Evolutionary conservation across 2,329 filamentous ascomycete genomes (phyloP), one percentile per base, ranked within the genome.

Genomic region (Botrytis pseudocinerea): DNA sequence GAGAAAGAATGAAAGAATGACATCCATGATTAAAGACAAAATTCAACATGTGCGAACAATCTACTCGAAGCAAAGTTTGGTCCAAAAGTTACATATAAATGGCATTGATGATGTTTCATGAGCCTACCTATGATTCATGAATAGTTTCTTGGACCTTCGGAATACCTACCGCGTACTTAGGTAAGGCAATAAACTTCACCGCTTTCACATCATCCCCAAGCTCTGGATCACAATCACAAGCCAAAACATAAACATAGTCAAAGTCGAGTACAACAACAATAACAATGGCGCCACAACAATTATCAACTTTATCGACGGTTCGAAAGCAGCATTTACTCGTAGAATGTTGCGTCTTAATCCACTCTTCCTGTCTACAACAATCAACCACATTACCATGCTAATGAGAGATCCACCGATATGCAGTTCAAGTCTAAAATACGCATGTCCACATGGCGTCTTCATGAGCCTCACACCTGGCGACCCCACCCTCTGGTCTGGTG

Each of bases 391-490:
- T 18, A 18, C n/a, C 28, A 59, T 38, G 5, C 70, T 73, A 42
- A 74, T 57, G 6, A 44, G 61, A 46, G 22, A 69, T 42, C 32
- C 38, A 64, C 38, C 46, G 28, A 44, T 32, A 48, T 61, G 25
- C 38, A 97, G 94, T 83, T 88, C 92, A 75, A 92, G 92, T 75
- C 86, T 97, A 78, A 94, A 92, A 82, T 89, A 93, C 83, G 90
- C 91, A 74, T 94, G 92, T 81, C 95, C 95, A 2, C 90, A 93
- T 73, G 95, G 96, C 70, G 87, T 98, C 75, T 98, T 96, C 83
- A 89, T 98, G 82, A 93, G 89, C 81, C 87, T 97, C 74, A 93
- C 92, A 42, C 93, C 93, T 0, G 92, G 92, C 38, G 92, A 97
- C 80, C 90, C 93, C 28, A 90, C 90, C 25, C 84, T 94, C 66